A percentile compares a stretch with the other conserved stretches of the same genome.
Evolutionary conservation across 768 basidiomycete genomes (phyloP).

Genomic region (Vishniacozyma victoriae): DNA sequence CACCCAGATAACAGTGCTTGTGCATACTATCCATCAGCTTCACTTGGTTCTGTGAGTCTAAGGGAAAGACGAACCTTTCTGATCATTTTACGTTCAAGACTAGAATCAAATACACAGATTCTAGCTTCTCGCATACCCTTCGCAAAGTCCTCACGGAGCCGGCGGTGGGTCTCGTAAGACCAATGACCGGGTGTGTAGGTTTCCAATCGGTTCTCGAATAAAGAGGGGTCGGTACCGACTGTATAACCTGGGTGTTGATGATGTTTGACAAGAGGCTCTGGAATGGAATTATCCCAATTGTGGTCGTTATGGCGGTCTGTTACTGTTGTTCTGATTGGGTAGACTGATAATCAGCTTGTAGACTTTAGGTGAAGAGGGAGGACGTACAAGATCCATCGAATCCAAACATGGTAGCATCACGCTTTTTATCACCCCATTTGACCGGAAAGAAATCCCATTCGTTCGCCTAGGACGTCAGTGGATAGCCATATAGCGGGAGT

Average conservation of each 20-base stretch:
- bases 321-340: slow-evolving; percentile 40
- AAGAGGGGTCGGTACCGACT: slow-evolving; percentile 14
- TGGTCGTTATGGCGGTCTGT: slow-evolving; percentile 14
- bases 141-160: slow-evolving; percentile 38
- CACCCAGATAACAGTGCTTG: slow-evolving; percentile 42
- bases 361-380: not conserved
- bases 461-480: slow-evolving; percentile 22
- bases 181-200: slow-evolving; percentile 34
- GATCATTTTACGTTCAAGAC: slow-evolving; percentile 42
- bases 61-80: slow-evolving; percentile 25
- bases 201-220: slow-evolving; percentile 25
- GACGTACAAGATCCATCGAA: slow-evolving; percentile 43
- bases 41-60: not conserved
- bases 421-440: slow-evolving; percentile 27
- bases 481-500: not conserved
- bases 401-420: slow-evolving; percentile 41
- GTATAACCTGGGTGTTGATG: slow-evolving; percentile 42
- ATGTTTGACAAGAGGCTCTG: slow-evolving; percentile 15
- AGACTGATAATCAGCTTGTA: slow-evolving; percentile 20
- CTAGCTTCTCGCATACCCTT: slow-evolving; percentile 33
- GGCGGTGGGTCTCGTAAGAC: slow-evolving; percentile 30
- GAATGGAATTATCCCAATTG: not conserved
- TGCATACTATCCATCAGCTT: slow-evolving; percentile 22
- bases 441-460: slow-evolving; percentile 46
- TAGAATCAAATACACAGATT: slow-evolving; percentile 45